phyloP scores from a whole-genome alignment of 805 yeast genomes.

The Candida schatavii region DNA sequence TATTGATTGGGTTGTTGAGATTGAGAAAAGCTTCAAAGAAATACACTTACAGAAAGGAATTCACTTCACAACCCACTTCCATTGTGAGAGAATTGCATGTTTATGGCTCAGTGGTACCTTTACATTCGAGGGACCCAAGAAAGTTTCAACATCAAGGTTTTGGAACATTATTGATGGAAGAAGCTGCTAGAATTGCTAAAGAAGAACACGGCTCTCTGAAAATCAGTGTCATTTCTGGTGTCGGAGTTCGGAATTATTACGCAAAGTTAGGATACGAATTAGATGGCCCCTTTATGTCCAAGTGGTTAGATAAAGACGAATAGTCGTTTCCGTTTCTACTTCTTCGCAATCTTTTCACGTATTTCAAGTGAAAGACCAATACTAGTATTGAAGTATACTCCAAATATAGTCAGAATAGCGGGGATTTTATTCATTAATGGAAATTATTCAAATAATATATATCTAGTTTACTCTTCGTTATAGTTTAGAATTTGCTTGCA shows the following conservation, averaged over 20 bases:
- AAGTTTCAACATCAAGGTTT: conserved; percentile 99
- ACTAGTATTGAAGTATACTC: too few species aligned
- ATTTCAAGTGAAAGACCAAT: too few species aligned
- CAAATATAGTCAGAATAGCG: too few species aligned
- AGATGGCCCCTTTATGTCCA: conserved; percentile 99
- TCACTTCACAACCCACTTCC: conserved; percentile 79
- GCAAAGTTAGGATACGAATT: conserved; percentile 85
- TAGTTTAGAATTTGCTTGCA: too few species aligned
- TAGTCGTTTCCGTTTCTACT: too few species aligned
- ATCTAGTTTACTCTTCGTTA: too few species aligned
- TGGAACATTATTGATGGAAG: conserved; percentile 96
- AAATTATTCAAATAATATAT: too few species aligned
- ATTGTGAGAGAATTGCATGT: conserved; percentile 97
- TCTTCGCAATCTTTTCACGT: too few species aligned
- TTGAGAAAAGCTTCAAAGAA: conserved; percentile 85
- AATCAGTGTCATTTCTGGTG: conserved; percentile 93
- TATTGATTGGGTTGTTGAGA: conserved; percentile 85
- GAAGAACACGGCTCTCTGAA: conserved; percentile 93
- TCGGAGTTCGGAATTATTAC: conserved; percentile 95
- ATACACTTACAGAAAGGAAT: conserved; percentile 87
- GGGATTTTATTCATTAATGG: too few species aligned
- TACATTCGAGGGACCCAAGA: conserved; percentile 94
- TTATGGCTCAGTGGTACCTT: conserved; percentile 94
- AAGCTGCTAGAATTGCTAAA: conserved; percentile 91
- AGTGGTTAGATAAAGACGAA: conserved; percentile 14